These are phyloP conservation scores for Eudorina sp. DNA, from an alignment of 139 green algal genomes.

Conservation along the genomic window DNA sequence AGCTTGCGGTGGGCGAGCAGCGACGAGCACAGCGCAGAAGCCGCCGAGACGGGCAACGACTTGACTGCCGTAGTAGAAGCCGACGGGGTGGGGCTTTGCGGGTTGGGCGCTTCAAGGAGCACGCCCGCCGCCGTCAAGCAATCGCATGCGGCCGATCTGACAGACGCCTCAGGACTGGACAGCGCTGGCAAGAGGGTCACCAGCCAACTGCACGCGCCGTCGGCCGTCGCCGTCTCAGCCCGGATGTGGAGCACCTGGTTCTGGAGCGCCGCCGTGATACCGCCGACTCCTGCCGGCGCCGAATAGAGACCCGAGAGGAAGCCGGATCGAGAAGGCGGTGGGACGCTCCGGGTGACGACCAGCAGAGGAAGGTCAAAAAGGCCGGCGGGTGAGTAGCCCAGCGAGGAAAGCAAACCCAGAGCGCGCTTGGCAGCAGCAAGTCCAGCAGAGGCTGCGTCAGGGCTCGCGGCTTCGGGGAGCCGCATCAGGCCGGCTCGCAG, in stretches of 20 bases:
- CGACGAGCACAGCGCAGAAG: neutral
- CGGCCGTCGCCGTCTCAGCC: neutral
- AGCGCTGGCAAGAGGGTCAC: slow-evolving; percentile 11
- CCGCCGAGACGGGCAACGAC: neutral
- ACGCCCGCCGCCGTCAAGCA: neutral
- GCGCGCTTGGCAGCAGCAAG: neutral
- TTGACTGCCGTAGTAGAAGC: neutral
- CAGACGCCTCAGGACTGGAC: neutral
- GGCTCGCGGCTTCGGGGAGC: neutral
- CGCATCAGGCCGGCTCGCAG: neutral
- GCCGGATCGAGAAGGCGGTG: neutral
- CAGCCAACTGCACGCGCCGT: neutral
- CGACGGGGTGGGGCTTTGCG: neutral
- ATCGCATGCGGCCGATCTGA: slow-evolving; percentile 16
- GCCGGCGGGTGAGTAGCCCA: neutral
- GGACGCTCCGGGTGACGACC: neutral
- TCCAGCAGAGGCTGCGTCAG: neutral
- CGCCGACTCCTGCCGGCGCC: neutral
- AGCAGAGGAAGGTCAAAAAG: slow-evolving; percentile 11
- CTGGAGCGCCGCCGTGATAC: neutral
- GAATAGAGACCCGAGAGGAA: slow-evolving; percentile 48
- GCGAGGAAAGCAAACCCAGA: neutral
- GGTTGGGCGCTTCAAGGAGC: neutral
- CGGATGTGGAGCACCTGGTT: slow-evolving; percentile 10
- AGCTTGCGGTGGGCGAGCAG: neutral